Evolutionary conservation across 2,329 filamentous ascomycete genomes (phyloP).

Genomic region (Pseudogymnoascus verrucosus): DNA sequence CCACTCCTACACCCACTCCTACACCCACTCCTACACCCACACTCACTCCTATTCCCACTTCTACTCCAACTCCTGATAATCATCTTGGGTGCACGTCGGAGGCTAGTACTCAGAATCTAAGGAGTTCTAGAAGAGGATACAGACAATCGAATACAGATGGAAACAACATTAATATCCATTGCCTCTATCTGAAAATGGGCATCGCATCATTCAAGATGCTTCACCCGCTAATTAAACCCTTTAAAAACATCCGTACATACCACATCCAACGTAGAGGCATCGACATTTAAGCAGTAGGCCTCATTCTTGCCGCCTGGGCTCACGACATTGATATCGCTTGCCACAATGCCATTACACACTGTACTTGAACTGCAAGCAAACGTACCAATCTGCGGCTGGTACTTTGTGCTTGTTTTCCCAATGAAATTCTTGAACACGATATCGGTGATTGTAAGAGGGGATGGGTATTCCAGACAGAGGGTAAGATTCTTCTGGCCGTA

Average conservation of each 20-base stretch:
- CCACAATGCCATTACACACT: slow-evolving; percentile 43
- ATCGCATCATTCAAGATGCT: neutral
- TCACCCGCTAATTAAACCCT: slow-evolving; percentile 22
- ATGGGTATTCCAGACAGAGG: slow-evolving; percentile 51
- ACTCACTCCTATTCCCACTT: too few species aligned
- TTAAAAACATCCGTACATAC: slow-evolving; percentile 25
- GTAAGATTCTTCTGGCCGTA: slow-evolving; percentile 55
- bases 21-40: too few species aligned
- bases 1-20: too few species aligned
- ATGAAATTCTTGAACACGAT: slow-evolving; percentile 48
- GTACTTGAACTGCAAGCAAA: slow-evolving; percentile 40
- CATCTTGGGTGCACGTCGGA: too few species aligned
- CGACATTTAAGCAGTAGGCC: slow-evolving; percentile 38
- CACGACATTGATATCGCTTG: slow-evolving; percentile 37
- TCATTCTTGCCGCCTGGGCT: slow-evolving; percentile 38
- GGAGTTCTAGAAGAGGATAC: too few species aligned
- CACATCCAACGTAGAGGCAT: slow-evolving; percentile 29
- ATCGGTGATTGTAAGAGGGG: slow-evolving; percentile 46
- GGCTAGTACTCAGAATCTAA: too few species aligned
- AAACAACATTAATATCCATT: neutral
- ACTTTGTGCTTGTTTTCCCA: slow-evolving; percentile 42
- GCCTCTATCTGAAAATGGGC: neutral
- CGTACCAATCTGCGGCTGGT: slow-evolving; percentile 37
- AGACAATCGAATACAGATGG: neutral
- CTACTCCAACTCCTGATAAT: too few species aligned